phyloP scores from a whole-genome alignment of 2,329 filamentous ascomycete species.

The Ophioceras dolichostomum region DNA sequence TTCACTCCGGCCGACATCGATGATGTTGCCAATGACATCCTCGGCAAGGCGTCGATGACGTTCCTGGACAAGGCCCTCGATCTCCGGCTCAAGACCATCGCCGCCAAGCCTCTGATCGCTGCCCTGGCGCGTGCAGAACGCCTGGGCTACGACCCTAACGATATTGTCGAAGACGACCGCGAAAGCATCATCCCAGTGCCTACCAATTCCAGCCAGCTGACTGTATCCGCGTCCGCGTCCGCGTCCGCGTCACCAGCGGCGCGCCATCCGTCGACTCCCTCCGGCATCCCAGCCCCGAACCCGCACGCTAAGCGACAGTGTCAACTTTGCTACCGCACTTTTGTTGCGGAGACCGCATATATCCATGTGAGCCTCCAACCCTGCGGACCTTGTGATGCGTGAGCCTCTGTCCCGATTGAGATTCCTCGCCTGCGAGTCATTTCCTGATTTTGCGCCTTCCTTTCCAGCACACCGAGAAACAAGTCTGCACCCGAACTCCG shows the following conservation, averaged over 20 bases:
- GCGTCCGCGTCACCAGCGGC: no score
- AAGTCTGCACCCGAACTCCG: constrained; percentile 18
- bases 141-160: constrained; percentile 39
- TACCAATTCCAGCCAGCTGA: no score
- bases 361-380: not conserved
- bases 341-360: not conserved
- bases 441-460: no score
- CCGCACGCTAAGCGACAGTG: constrained; percentile 2
- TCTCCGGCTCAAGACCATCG: constrained; percentile 37
- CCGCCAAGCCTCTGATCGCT: constrained; percentile 41
- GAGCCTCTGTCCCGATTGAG: no score
- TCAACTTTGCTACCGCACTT: constrained; percentile 1
- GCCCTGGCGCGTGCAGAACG: constrained; percentile 43
- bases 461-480: constrained; percentile 22
- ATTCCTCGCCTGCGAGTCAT: no score
- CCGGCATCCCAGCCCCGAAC: not conserved
- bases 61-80: constrained; percentile 43
- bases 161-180: constrained; percentile 29
- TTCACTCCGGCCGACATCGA: constrained; percentile 30
- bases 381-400: no score
- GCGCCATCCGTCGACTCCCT: not conserved
- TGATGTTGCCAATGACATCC: constrained; percentile 26
- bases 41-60: constrained; percentile 30
- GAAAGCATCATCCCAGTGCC: constrained; percentile 25
- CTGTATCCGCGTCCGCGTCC: no score